Evolutionary conservation across 768 basidiomycete species (phyloP), one percentile per base, ranked within the genome.

Genomic region (Fibroporia radiculosa): DNA sequence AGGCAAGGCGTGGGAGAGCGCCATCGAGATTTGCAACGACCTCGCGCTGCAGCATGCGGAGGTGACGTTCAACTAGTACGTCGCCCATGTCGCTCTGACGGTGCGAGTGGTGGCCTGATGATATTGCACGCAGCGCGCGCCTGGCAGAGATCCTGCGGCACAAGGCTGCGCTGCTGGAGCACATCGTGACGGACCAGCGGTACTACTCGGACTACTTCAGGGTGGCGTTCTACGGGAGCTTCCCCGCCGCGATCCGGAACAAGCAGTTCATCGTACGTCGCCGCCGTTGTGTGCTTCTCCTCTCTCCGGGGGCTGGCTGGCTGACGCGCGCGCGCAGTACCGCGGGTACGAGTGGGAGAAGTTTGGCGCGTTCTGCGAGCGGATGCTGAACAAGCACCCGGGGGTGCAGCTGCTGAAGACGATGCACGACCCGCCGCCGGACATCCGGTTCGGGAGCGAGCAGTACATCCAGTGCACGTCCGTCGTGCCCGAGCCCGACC

Each of bases 1-100:
- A 64, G 95, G 93, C 8, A 93, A 95, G 57, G 93, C 95, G n/a
- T 98, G 91, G 78, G 95, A 98, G 63, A 84, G 77, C 42, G 95
- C 92, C 2, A 81, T 96, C 46, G 86, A 90, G 37, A 85, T 97
- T 39, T 93, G 90, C 67, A 89, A 88, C 65, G 95, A 97, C 55
- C 67, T 98, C 20, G 84, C 84, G 12, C 78, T 69, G 48, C 92
- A 97, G 61, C 93, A 97, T 66, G 76, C 85, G 13, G 82, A 84
- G 59, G 75, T 90, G 43, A 91, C 93, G 5, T 95, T 87, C 70
- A 88, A 93, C 62, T 92, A 93, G 84, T 93, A 67, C 35, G 84
- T 56, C 28, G 7, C n/a, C n/a, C 14, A 11, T 16, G 2, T 12
- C 39, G 22, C 3, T 40, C 3, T 16, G 8, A 4, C 6, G 22